Evolutionary conservation across 2,329 filamentous ascomycete species (phyloP), one percentile per base, ranked within the genome.

Genomic region (Cladophialophora chaetospira): DNA sequence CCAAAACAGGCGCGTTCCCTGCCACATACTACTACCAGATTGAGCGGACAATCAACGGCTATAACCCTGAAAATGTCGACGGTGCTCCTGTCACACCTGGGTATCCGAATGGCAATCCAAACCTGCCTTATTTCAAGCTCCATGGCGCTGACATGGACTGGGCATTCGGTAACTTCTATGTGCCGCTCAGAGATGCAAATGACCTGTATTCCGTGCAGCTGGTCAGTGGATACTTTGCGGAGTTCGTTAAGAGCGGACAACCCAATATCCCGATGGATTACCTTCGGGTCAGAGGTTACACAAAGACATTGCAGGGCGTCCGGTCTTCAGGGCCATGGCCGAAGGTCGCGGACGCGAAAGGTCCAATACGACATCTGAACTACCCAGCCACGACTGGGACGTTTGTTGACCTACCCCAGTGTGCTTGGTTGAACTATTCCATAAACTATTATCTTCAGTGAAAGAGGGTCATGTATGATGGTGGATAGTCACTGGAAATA

Each of bases 11-110:
- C 2, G 75, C 77, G 0, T 80, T 84, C 64, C 67, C 73, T 25
- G 69, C 72, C 4, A 72, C 82, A 0, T 85, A 81, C 67, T 84
- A 79, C 66, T 86, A 86, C 69, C 80, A 85, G 66, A 81, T 85
- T 63, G 80, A 84, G 58, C 77, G 83, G 42, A 79, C 79, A 0
- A 82, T 81, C 63, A 75, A 76, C 54, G 78, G 76, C 1, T 77
- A 77, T 46, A 79, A 79, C 31, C 83, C 81, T 28, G 83, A 84
- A 45, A 71, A 75, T 17, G 73, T 80, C 2, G 78, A 80, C 40
- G 72, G 78, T 0, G 75, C 77, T 69, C 68, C 75, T 62, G 58
- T 74, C 66, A 62, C 69, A 45, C 61, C 77, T 53, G 58, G 61
- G 53, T 61, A 66, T 55, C 58, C 74, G 40, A 59, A 80, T 42